Evolutionary conservation across 1,284 basidiomycete species (phyloP), one percentile per base, ranked within the genome.

Genomic region (Irpex sp.): DNA sequence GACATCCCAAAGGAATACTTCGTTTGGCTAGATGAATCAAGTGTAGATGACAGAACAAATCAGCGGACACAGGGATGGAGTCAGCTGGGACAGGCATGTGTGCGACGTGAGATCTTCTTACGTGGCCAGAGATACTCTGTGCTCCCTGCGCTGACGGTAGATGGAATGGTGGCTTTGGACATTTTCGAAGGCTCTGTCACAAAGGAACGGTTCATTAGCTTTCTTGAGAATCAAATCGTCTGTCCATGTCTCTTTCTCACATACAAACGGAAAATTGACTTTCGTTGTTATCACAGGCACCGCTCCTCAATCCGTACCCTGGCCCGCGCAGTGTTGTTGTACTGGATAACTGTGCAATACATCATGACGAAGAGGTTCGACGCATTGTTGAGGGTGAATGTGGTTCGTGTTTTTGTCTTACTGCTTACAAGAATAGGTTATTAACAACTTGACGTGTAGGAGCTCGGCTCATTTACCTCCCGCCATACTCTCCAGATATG

Each of bases 1-100:
- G 67, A 76, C 62, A 77, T 74, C 58, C 73, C 73, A 32, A 67
- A 67, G 4, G 76, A 80, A 9, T 74, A 74, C 27, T 78, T 78
- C 71, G 72, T 82, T n/a, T 80, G 76, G 72, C 64, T 82, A 6
- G 79, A 82, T 71, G 80, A 82, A 68, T 72, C 73, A 20, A 68
- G 67, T 49, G 67, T 75, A n/a, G 73, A 76, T 56, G 44, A 74
- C 24, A 20, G 38, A 15, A 74, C 73, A 4, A 71, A 68, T 24
- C 75, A 71, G 20, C 69, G 65, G 13, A 20, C 13, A 3, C 18
- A 60, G 43, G 76, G 75, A 5, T 75, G 73, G 71, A 54, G 72
- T n/a, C 42, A 27, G 0, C 22, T 76, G 9, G 73, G 75, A 2
- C 65, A 60, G 10, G 72, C 74, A 9, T 75, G 74, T 66, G 73